Evolutionary conservation across 257 asterid genomes (phyloP).

Genomic region (Gynochthodes officinalis): DNA sequence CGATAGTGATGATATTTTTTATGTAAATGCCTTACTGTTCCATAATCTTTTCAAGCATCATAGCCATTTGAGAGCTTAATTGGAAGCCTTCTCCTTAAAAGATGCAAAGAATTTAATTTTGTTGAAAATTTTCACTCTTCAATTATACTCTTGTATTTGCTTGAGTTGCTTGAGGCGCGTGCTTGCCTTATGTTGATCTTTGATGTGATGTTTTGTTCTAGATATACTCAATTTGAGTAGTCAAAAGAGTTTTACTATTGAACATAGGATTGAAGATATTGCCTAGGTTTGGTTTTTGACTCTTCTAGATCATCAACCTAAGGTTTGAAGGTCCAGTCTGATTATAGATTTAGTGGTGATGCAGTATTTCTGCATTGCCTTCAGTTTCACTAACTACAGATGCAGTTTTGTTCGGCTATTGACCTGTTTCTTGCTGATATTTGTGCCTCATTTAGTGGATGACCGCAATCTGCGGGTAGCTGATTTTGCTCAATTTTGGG

Average conservation of each 20-base stretch:
- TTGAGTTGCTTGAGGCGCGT: not conserved
- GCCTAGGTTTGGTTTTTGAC: slow-evolving; percentile 18
- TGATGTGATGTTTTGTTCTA: slow-evolving; percentile 4
- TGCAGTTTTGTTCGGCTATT: slow-evolving; percentile 92
- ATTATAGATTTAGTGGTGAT: slow-evolving; percentile 69
- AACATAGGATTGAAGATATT: slow-evolving; percentile 24
- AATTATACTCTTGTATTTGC: not conserved
- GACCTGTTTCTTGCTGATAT: slow-evolving; percentile 98
- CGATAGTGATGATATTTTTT: slow-evolving; percentile 9
- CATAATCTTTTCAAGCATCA: not conserved
- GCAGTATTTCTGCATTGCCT: slow-evolving; percentile 84
- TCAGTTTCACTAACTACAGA: slow-evolving; percentile 85
- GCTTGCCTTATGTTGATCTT: not conserved
- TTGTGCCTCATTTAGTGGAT: slow-evolving; percentile 99
- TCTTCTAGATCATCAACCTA: slow-evolving; percentile 35
- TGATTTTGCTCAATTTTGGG: slow-evolving; percentile 99
- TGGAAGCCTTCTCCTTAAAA: not conserved
- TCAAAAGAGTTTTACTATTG: slow-evolving; percentile 6
- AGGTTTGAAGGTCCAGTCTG: slow-evolving; percentile 40
- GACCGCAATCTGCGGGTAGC: slow-evolving; percentile 99
- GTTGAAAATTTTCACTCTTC: not conserved
- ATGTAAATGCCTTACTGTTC: slow-evolving; percentile 14
- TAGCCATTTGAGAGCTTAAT: not conserved
- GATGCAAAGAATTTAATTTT: not conserved
- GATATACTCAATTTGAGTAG: not conserved